Evolutionary conservation across 495 filamentous ascomycete species (phyloP), one percentile per base, ranked within the genome.

Genomic region (Echria macrotheca): DNA sequence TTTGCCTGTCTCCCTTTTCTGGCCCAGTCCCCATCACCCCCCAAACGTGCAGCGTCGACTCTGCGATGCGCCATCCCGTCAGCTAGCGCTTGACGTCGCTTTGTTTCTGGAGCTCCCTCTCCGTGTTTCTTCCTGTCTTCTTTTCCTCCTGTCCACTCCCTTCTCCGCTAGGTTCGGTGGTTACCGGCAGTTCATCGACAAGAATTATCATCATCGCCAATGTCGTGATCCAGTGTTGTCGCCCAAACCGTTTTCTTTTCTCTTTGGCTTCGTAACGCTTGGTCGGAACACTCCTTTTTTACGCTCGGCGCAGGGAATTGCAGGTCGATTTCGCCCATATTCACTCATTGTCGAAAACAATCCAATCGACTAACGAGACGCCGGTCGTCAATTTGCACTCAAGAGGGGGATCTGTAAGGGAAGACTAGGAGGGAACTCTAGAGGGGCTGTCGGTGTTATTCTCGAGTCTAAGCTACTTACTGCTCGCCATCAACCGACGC

Each of bases 281-380:
- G 25, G 25, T 44, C 15, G 32, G n/a, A 32, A 35, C 35, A 47
- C 26, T 55, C 36, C 40, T 56, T 31, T 52, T 45, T 29, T 36
- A 41, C 14, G 44, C 26, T 42, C 49, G 55, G 55, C 58, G 54
- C 47, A 47, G 54, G 52, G 54, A 55, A 26, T 66, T 60, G 65
- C 65, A 55, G 60, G 63, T 61, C 60, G 49, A 64, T 62, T 56
- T 64, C 59, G 40, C 59, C 54, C 47, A 39, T 52, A 43, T 44
- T 48, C 44, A 29, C 45, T 50, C 41, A 26, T 42, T 47, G 48
- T 33, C 50, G 49, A 46, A 41, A 38, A n/a, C n/a, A n/a, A n/a
- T 43, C 21, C 22, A 46, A 48, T 10, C 35, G 22, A 31, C 17
- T 28, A 17, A 26, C 44, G 47, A 53, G 61, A 67, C 56, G 56